A percentile compares a stretch with the other conserved stretches of the same genome.
Evolutionary conservation across 2,329 filamentous ascomycete genomes (phyloP).

Genomic region (Talaromyces albobiverticillius): DNA sequence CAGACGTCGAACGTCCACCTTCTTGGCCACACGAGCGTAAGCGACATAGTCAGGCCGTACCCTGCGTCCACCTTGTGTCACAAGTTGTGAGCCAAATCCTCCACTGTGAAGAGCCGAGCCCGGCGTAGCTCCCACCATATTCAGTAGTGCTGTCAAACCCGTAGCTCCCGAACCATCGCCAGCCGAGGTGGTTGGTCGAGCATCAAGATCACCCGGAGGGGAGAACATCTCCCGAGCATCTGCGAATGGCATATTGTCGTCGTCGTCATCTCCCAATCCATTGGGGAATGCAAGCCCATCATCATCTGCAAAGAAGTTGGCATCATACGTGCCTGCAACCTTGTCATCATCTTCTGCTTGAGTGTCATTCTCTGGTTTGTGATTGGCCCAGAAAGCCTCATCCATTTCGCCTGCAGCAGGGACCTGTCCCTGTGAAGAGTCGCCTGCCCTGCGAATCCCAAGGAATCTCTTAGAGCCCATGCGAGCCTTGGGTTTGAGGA

Average conservation of each 20-base stretch:
- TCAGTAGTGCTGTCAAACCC: slow-evolving; percentile 38
- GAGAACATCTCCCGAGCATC: slow-evolving; percentile 50
- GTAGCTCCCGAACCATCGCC: slow-evolving; percentile 34
- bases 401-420: slow-evolving; percentile 76
- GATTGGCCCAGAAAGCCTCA: slow-evolving; percentile 88
- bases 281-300: slow-evolving; percentile 48
- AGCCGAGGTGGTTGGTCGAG: slow-evolving; percentile 27
- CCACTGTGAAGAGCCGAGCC: slow-evolving; percentile 44
- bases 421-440: slow-evolving; percentile 48
- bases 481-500: slow-evolving; percentile 89
- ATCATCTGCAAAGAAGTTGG: slow-evolving; percentile 90
- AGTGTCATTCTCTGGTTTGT: slow-evolving; percentile 53
- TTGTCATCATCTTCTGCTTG: slow-evolving; percentile 53
- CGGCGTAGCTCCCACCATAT: slow-evolving; percentile 42
- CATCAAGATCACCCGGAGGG: slow-evolving; percentile 34
- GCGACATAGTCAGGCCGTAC: slow-evolving; percentile 64
- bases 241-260: slow-evolving; percentile 47
- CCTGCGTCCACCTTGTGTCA: slow-evolving; percentile 58
- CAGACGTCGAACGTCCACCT: slow-evolving; percentile 62
- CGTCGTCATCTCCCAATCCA: slow-evolving; percentile 44
- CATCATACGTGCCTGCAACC: slow-evolving; percentile 79
- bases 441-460: slow-evolving; percentile 40
- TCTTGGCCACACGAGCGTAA: slow-evolving; percentile 64
- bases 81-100: slow-evolving; percentile 61
- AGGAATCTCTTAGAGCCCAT: slow-evolving; percentile 65